Evolutionary conservation across 2,329 filamentous ascomycete species (phyloP).

Genomic region (Trichoderma gracile): DNA sequence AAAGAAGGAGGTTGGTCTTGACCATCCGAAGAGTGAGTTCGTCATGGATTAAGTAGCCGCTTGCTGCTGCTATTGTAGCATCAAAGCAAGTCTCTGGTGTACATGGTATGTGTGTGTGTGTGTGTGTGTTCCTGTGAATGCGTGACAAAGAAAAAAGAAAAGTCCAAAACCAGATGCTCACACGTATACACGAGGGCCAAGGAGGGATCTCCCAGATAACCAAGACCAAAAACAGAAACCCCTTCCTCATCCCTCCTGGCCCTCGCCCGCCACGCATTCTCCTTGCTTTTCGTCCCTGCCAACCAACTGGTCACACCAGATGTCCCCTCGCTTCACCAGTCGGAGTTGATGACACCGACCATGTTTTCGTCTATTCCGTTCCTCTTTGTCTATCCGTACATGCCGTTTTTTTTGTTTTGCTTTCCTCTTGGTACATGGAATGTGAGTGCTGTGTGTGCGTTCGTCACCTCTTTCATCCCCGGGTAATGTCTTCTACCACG

Average conservation of each 20-base stretch:
- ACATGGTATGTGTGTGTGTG: constrained; percentile 31
- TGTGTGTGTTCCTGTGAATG: constrained; percentile 23
- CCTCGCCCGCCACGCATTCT: constrained; percentile 7
- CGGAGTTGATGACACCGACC: constrained; percentile 1
- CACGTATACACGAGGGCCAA: constrained; percentile 22
- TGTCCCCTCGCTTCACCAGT: constrained; percentile 11
- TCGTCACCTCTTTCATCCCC: constrained; percentile 12
- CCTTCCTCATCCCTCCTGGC: constrained; percentile 10
- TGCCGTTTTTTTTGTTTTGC: constrained; percentile 16
- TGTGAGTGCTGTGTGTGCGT: constrained; percentile 3
- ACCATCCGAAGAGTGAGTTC: constrained; percentile 16
- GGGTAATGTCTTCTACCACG: background rate
- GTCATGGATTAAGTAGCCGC: constrained; percentile 20
- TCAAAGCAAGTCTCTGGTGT: constrained; percentile 33
- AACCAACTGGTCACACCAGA: constrained; percentile 13
- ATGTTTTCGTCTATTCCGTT: constrained; percentile 23
- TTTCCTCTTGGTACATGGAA: constrained; percentile 5
- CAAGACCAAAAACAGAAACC: background rate
- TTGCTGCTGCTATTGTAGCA: constrained; percentile 16
- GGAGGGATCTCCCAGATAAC: constrained; percentile 9
- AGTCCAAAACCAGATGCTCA: constrained; percentile 29
- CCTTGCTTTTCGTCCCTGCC: background rate
- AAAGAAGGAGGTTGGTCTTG: background rate
- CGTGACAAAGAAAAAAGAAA: constrained; percentile 25
- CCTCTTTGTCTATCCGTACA: constrained; percentile 25